Percentiles rank a stretch among this genome's conserved stretches.
Conservation (phyloP, 163 green algal genomes). For the Chlamydomonas reinhardtii region DNA sequence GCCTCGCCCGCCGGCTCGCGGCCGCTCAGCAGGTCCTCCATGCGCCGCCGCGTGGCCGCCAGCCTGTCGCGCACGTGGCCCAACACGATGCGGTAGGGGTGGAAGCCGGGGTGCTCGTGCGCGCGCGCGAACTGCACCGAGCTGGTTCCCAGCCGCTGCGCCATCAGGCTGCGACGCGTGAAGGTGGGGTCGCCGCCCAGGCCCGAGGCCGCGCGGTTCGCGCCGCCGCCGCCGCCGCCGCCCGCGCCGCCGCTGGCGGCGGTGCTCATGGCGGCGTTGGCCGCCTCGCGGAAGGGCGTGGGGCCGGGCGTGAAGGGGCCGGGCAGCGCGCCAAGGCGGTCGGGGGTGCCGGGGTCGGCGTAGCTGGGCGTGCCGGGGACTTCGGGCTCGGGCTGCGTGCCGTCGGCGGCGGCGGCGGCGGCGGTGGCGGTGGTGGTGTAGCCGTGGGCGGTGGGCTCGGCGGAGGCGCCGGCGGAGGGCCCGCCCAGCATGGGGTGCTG, state of each 20-base stretch:
- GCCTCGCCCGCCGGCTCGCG: slow-evolving; percentile 44
- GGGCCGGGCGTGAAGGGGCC: neutral
- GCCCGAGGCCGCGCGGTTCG: neutral
- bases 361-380: neutral
- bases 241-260: neutral
- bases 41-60: slow-evolving; percentile 84
- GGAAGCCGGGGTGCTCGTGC: slow-evolving; percentile 71
- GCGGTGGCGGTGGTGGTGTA: neutral
- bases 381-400: no score
- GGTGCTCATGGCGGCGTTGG: no score
- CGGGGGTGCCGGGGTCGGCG: slow-evolving; percentile 21
- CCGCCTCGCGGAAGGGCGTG: neutral
- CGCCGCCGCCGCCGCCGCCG: neutral
- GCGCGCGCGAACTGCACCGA: slow-evolving; percentile 27
- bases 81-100: slow-evolving; percentile 94
- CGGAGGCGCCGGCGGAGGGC: no score
- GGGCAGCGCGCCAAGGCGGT: slow-evolving; percentile 11
- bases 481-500: neutral
- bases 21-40: slow-evolving; percentile 88
- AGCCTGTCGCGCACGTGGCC: slow-evolving; percentile 90
- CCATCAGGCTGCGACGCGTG: slow-evolving; percentile 38
- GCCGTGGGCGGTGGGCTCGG: neutral
- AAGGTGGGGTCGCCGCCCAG: slow-evolving; percentile 26
- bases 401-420: neutral
- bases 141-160: slow-evolving; percentile 24